Evolutionary conservation across 2,329 filamentous ascomycete genomes (phyloP).

Genomic region (Dactylella cylindrospora): DNA sequence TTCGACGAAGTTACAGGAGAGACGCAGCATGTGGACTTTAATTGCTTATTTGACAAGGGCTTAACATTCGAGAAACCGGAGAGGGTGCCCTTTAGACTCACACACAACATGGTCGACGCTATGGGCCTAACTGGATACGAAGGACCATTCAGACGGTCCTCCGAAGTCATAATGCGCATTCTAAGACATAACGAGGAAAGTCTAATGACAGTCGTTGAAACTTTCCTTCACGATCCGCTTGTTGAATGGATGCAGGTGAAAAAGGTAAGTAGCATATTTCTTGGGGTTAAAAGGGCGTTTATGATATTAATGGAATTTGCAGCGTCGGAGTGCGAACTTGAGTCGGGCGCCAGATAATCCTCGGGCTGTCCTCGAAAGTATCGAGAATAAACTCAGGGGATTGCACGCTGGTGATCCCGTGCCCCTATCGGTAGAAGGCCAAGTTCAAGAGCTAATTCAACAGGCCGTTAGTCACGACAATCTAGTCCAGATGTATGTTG

Average conservation of each 20-base stretch:
- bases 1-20: slow-evolving; percentile 92
- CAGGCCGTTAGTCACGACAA: slow-evolving; percentile 79
- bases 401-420: slow-evolving; percentile 84
- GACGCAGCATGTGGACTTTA: slow-evolving; percentile 97
- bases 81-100: slow-evolving; percentile 90
- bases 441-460: slow-evolving; percentile 92
- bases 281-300: slow-evolving; percentile 1
- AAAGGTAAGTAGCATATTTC: slow-evolving; percentile 54
- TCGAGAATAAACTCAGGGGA: slow-evolving; percentile 81
- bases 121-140: slow-evolving; percentile 96
- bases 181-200: slow-evolving; percentile 92
- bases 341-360: slow-evolving; percentile 64
- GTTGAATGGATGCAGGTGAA: slow-evolving; percentile 81
- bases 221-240: slow-evolving; percentile 95
- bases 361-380: slow-evolving; percentile 82
- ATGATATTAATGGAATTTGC: background rate
- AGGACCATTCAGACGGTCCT: slow-evolving; percentile 83
- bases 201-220: slow-evolving; percentile 93
- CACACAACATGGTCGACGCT: slow-evolving; percentile 97
- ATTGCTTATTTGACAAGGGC: slow-evolving; percentile 98
- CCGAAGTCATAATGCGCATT: slow-evolving; percentile 81
- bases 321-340: slow-evolving; percentile 56
- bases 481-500: slow-evolving; percentile 78
- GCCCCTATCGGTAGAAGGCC: slow-evolving; percentile 89
- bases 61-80: slow-evolving; percentile 94